Evolutionary conservation across 768 basidiomycete genomes (phyloP), one percentile per base, ranked within the genome.

Genomic region (Pulveroboletus sp.): DNA sequence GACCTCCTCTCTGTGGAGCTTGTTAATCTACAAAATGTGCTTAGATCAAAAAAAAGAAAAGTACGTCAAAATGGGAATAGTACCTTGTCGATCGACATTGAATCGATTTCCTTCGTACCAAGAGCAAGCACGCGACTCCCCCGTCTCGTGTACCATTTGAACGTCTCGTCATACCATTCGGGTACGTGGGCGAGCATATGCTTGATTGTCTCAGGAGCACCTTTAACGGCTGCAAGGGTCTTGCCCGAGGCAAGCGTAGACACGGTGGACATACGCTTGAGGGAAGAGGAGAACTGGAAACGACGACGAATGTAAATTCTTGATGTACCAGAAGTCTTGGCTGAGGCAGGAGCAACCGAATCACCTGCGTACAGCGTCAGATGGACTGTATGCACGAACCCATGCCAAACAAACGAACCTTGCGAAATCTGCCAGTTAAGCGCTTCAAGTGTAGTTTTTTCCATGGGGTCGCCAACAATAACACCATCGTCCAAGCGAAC

Each of bases 401-500:
- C 15, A 27, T 15, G 11, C 10, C 28, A 33, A 33, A 39, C 28
- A 32, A 17, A 51, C 72, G 43, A 45, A 81, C 89, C 88, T 70
- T 82, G 81, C 9, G 67, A 72, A 36, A 98, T 67, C 50, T 82
- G 83, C 95, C 96, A 98, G 42, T 90, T 85, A 27, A 99, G 76
- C 3, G 92, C 86, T 53, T 90, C 89, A 7, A 98, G 74, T 0
- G 96, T 95, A 0, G 90, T 94, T 72, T 94, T 93, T 70, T 99
- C 96, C 96, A 99, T 99, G 0, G 96, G 96, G 65, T 99, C 96
- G 4, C 96, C 96, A 38, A 98, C 94, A 33, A 94, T 73, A 1
- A 85, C 86, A 8, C 92, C 95, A 59, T 98, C 95, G 58, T 99
- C 95, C 24, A 99, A 77, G 41, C 88, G 78, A 35, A 98, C 96